Conservation (phyloP, 2,329 filamentous ascomycete genomes). For the Epichloe amarillans region DNA sequence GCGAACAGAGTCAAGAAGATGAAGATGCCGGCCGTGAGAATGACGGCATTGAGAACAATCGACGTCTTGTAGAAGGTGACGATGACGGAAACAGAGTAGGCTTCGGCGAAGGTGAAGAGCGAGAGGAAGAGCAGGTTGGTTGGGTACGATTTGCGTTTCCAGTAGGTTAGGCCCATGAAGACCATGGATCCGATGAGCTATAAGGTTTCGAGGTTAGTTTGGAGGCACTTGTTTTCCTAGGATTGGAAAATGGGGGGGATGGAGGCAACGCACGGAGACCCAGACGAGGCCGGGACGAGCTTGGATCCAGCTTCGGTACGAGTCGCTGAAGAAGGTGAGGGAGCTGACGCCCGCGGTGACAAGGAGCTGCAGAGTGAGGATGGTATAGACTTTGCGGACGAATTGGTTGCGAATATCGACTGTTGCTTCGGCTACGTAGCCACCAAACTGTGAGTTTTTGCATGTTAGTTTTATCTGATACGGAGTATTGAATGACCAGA, state of each 20-base stretch:
- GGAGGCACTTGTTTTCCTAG: neutral
- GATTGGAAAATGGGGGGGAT: neutral
- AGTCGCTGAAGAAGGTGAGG: conserved; percentile 69
- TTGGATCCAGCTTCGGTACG: conserved; percentile 82
- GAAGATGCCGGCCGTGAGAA: conserved; percentile 78
- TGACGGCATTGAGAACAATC: conserved; percentile 79
- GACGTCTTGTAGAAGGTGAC: conserved; percentile 77
- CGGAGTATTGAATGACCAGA: neutral
- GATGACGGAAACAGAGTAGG: conserved; percentile 84
- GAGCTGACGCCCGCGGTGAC: conserved; percentile 69
- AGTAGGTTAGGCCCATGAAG: conserved; percentile 80
- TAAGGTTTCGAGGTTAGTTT: neutral
- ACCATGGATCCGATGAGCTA: conserved; percentile 66
- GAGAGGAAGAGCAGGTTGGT: conserved; percentile 87
- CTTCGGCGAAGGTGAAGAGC: conserved; percentile 82
- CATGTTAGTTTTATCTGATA: neutral
- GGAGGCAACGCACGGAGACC: conserved; percentile 45
- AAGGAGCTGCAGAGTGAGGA: conserved; percentile 88
- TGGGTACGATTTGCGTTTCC: conserved; percentile 92
- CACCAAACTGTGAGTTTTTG: conserved; percentile 55
- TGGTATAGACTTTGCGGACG: conserved; percentile 93
- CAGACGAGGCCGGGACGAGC: conserved; percentile 73
- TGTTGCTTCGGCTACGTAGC: conserved; percentile 83
- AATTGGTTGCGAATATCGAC: conserved; percentile 96
- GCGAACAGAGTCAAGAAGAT: conserved; percentile 74